A percentile compares a stretch with the other conserved stretches of the same genome.
These are phyloP conservation scores for Taphrina wiesneri DNA, from an alignment of 1,139 yeast species.

Conservation along the genomic window DNA sequence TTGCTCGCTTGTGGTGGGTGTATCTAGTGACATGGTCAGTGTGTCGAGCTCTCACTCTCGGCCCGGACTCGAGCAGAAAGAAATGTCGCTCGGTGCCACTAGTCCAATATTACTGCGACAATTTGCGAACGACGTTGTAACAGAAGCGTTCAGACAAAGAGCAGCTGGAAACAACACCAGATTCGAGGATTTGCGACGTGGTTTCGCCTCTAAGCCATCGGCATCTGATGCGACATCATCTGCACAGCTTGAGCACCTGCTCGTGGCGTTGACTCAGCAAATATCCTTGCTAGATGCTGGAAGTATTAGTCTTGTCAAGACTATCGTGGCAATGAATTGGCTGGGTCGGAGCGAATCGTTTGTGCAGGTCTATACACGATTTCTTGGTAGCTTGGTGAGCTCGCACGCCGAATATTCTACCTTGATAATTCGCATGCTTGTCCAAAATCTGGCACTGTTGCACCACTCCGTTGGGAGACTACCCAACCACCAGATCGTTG, in stretches of 20 bases:
- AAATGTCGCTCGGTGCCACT: not conserved
- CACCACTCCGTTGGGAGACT: slow-evolving; percentile 24
- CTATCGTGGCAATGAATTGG: slow-evolving; percentile 35
- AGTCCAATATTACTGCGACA: slow-evolving; percentile 9
- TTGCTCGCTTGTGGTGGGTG: too few relatives aligned
- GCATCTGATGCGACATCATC: slow-evolving; percentile 37
- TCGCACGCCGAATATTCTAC: slow-evolving; percentile 37
- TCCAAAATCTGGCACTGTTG: slow-evolving; percentile 29
- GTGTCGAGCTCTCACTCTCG: not conserved
- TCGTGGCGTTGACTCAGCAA: slow-evolving; percentile 36
- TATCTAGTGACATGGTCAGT: not conserved
- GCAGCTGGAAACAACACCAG: slow-evolving; percentile 27
- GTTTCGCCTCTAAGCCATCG: slow-evolving; percentile 31
- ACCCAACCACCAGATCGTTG: slow-evolving; percentile 26
- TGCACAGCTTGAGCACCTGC: slow-evolving; percentile 33
- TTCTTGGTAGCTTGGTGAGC: slow-evolving; percentile 36
- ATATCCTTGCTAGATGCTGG: slow-evolving; percentile 33
- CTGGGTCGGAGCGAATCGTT: slow-evolving; percentile 30
- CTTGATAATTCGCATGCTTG: slow-evolving; percentile 35
- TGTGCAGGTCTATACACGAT: slow-evolving; percentile 35
- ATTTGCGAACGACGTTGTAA: slow-evolving; percentile 13
- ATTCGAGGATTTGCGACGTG: slow-evolving; percentile 36
- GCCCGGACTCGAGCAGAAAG: slow-evolving; percentile 6
- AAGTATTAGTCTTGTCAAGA: slow-evolving; percentile 21
- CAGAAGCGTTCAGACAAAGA: slow-evolving; percentile 24